These are phyloP conservation scores for Rosa persica DNA, from an alignment of 306 rosid genomes.

Conservation along the genomic window DNA sequence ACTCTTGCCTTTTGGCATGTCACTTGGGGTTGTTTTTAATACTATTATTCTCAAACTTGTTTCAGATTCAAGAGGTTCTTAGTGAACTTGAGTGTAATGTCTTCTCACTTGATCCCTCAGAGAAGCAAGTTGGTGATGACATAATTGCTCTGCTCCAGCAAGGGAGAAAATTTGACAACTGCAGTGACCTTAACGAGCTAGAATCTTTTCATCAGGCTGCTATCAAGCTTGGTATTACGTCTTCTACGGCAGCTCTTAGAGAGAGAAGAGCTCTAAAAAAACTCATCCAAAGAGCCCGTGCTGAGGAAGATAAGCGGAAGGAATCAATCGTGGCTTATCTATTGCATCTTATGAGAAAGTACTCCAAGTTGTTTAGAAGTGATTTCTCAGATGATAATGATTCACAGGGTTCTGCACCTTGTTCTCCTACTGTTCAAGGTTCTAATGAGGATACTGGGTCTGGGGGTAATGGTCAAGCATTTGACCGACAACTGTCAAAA, in stretches of 20 bases:
- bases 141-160: slow-evolving; percentile 85
- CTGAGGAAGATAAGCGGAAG: slow-evolving; percentile 95
- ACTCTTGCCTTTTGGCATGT: slow-evolving; percentile 5
- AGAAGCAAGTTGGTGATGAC: slow-evolving; percentile 89
- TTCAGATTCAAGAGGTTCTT: slow-evolving; percentile 75
- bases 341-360: slow-evolving; percentile 94
- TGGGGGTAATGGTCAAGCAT: slow-evolving; percentile 52
- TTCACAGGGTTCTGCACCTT: slow-evolving; percentile 94
- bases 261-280: slow-evolving; percentile 98
- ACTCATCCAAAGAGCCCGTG: slow-evolving; percentile 81
- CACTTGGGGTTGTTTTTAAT: slow-evolving; percentile 24
- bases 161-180: slow-evolving; percentile 69
- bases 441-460: slow-evolving; percentile 56
- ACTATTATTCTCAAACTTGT: slow-evolving; percentile 19
- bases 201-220: slow-evolving; percentile 97
- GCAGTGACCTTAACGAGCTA: slow-evolving; percentile 71
- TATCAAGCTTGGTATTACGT: slow-evolving; percentile 81
- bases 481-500: slow-evolving; percentile 82
- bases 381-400: slow-evolving; percentile 88
- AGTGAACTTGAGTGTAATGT: slow-evolving; percentile 57
- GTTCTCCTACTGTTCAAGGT: slow-evolving; percentile 90
- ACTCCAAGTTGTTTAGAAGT: slow-evolving; percentile 88
- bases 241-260: slow-evolving; percentile 90
- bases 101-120: slow-evolving; percentile 73
- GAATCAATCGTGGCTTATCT: slow-evolving; percentile 94